These are phyloP conservation scores for Rhynchospora pubera DNA, from an alignment of 176 grass and related monocot genomes.

Conservation along the genomic window DNA sequence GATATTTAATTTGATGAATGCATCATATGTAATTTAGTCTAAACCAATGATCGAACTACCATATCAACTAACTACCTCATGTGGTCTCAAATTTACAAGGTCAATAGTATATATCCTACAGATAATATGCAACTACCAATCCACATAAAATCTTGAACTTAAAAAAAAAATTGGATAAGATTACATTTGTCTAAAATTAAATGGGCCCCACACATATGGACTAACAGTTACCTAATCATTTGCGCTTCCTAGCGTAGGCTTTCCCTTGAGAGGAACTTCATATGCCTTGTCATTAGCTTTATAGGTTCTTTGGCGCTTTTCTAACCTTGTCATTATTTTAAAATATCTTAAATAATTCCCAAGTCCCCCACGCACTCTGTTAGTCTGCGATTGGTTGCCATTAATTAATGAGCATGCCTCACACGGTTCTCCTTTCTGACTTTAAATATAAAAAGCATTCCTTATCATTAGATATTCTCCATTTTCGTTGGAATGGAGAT, in stretches of 20 bases:
- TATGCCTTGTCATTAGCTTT: neutral
- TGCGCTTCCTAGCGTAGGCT: too few relatives aligned
- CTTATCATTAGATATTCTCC: neutral
- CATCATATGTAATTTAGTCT: too few relatives aligned
- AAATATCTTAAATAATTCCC: neutral
- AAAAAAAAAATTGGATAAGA: neutral
- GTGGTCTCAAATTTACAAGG: neutral
- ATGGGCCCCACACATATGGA: neutral
- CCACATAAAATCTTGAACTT: too few relatives aligned
- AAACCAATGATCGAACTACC: too few relatives aligned
- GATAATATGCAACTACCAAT: neutral
- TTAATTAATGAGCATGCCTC: neutral
- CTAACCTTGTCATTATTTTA: constrained; percentile 1
- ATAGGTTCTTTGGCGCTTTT: neutral
- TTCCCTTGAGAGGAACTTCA: too few relatives aligned
- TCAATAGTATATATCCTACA: neutral
- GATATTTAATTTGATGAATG: too few relatives aligned
- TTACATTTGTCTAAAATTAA: neutral
- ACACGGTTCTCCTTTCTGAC: neutral
- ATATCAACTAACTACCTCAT: too few relatives aligned
- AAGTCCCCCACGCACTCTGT: neutral
- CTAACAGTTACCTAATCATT: neutral
- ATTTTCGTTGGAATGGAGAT: neutral
- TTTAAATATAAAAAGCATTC: neutral
- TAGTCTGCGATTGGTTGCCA: neutral